Conservation (phyloP, 75 land plant genomes). For the Ceratopteris richardii region DNA sequence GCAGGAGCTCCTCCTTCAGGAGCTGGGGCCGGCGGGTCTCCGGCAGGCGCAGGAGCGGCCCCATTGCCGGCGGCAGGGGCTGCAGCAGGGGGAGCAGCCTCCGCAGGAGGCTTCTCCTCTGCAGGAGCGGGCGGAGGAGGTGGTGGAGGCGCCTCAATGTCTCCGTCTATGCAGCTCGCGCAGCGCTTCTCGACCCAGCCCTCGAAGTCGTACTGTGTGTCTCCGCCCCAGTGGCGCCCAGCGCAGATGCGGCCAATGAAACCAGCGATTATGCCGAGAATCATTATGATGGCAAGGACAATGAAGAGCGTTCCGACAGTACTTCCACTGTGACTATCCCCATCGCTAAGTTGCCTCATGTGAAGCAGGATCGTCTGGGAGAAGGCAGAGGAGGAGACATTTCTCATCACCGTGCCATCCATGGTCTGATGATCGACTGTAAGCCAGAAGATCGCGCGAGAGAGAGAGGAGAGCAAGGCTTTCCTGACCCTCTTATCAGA, state of each 20-base stretch:
- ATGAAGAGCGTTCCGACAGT: slow-evolving; percentile 36
- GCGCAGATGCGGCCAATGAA: slow-evolving; percentile 40
- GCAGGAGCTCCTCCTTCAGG: not conserved
- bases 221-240: slow-evolving; percentile 30
- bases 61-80: not conserved
- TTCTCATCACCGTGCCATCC: too few species aligned
- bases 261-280: slow-evolving; percentile 40
- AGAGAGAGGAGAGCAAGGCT: too few species aligned
- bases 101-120: not conserved
- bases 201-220: slow-evolving; percentile 36
- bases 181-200: slow-evolving; percentile 46
- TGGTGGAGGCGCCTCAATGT: slow-evolving; percentile 7
- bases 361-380: too few species aligned
- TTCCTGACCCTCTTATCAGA: too few species aligned
- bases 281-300: slow-evolving; percentile 31
- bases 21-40: not conserved
- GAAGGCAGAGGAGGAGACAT: too few species aligned
- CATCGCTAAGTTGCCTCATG: too few species aligned
- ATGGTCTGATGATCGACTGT: too few species aligned
- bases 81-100: not conserved
- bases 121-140: not conserved
- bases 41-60: not conserved
- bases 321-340: too few species aligned
- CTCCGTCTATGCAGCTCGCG: slow-evolving; percentile 47
- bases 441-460: too few species aligned